Evolutionary conservation across 2,329 filamentous ascomycete genomes (phyloP).

Genomic region (Aspergillus luchuensis): DNA sequence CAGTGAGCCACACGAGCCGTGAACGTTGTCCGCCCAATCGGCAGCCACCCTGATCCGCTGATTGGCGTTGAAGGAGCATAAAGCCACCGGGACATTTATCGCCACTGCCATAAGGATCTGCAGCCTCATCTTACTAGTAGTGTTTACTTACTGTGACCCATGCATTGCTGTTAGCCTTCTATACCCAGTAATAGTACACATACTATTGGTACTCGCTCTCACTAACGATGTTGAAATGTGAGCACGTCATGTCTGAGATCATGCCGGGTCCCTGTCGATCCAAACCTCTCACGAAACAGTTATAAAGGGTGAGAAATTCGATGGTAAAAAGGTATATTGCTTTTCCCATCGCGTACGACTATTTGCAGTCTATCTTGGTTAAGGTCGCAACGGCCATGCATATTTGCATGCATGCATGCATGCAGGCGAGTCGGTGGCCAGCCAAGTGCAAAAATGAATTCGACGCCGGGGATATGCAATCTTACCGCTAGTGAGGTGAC

Average conservation of each 20-base stretch:
- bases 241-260: neutral
- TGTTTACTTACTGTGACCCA: neutral
- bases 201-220: neutral
- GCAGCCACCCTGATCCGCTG: neutral
- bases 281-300: neutral
- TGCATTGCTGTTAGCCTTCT: neutral
- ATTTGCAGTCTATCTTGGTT: neutral
- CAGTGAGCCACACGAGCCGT: neutral
- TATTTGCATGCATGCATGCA: neutral
- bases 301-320: neutral
- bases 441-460: neutral
- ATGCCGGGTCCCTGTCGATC: neutral
- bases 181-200: neutral
- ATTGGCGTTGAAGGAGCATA: neutral
- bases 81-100: slow-evolving; percentile 5
- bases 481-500: neutral
- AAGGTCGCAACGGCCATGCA: neutral
- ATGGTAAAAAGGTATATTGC: neutral
- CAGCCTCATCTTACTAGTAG: slow-evolving; percentile 10
- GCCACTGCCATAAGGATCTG: slow-evolving; percentile 14
- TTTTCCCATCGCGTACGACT: neutral
- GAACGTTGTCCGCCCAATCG: neutral
- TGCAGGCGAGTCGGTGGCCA: neutral
- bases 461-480: neutral
- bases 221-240: neutral